Conservation (phyloP, 1,284 basidiomycete genomes). For the Ustilago crameri region DNA sequence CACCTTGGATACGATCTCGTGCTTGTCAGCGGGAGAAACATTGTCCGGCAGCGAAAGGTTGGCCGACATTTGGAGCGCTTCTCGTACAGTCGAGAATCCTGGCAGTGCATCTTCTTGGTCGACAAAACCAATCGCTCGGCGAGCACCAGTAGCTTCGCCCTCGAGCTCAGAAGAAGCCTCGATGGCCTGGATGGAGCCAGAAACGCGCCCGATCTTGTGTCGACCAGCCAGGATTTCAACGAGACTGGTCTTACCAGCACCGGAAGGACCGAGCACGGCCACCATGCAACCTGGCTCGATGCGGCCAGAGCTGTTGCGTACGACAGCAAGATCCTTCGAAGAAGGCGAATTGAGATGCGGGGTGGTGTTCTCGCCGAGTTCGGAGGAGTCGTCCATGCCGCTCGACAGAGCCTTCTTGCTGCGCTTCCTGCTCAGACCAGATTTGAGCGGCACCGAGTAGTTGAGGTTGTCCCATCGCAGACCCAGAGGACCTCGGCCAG, state of each 20-base stretch:
- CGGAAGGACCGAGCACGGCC: slow-evolving; percentile 55
- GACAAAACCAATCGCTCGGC: slow-evolving; percentile 49
- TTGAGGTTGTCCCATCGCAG: slow-evolving; percentile 49
- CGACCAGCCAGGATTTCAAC: slow-evolving; percentile 58
- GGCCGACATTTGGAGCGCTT: slow-evolving; percentile 54
- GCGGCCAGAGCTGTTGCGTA: slow-evolving; percentile 35
- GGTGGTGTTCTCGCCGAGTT: not conserved
- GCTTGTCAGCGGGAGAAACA: slow-evolving; percentile 32
- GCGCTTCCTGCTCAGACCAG: slow-evolving; percentile 8
- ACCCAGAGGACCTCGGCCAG: slow-evolving; percentile 34
- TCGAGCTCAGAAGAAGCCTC: slow-evolving; percentile 10
- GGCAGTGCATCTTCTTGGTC: slow-evolving; percentile 59
- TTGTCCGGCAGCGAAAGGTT: slow-evolving; percentile 55
- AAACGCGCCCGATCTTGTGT: slow-evolving; percentile 44
- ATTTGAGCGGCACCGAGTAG: slow-evolving; percentile 26
- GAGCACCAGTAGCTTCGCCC: not conserved
- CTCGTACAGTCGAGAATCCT: slow-evolving; percentile 52
- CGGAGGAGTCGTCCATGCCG: slow-evolving; percentile 3
- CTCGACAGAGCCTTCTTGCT: slow-evolving; percentile 4
- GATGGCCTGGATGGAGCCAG: slow-evolving; percentile 34
- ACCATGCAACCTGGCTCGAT: slow-evolving; percentile 53
- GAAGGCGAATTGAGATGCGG: too few relatives aligned
- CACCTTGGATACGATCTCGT: slow-evolving; percentile 30
- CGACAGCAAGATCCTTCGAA: slow-evolving; percentile 5
- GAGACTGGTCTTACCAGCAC: slow-evolving; percentile 59